Base-by-base conservation (phyloP, 306 rosid genomes). In the Cyamopsis tetragonoloba region DNA sequence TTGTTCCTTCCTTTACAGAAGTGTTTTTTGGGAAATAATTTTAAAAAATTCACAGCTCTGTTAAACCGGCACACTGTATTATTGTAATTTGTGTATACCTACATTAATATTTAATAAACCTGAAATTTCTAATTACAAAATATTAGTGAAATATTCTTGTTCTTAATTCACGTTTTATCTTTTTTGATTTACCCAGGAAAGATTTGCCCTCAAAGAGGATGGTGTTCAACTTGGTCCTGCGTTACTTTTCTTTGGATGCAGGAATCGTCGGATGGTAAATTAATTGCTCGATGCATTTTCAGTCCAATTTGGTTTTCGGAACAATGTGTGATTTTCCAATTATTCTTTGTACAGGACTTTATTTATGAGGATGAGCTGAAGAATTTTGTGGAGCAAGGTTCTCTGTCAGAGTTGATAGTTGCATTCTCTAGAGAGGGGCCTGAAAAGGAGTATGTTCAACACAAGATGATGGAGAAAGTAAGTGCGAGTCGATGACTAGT, bases 401-500 rank as follows among this genome's bases (percentile, higher is more conserved):
- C 83, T 35, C 30, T 91, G 48, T 86, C 89, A 14, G 96, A 91
- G 74, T 62, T 91, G 77, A 70, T 86, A 42, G 91, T 91, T 73
- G 97, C 93, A 54, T 91, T 91, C 83, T 91, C 97, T 13, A 66
- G 97, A 27, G 96, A 91, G 79, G 96, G 97, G 19, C 70, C 92
- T 17, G 56, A 80, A 51, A 91, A 91, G 83, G 96, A 88, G 76
- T 91, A 91, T 72, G 97, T 88, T 69, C 97, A 91, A 43, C 96
- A 91, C 85, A 86, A 88, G 80, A 84, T 91, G 87, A 71, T 81
- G 83, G 88, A 82, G 24, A 79, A 74, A 38, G 97, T 86, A 82
- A 84, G 96, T 80, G 14, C 7, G n/a, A 10, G 17, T n/a, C n/a
- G n/a, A n/a, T n/a, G n/a, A n/a, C n/a, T 42, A 51, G 38, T 4